Evolutionary conservation across 2,329 filamentous ascomycete genomes (phyloP), one percentile per base, ranked within the genome.

Genomic region (Fusarium sp.): DNA sequence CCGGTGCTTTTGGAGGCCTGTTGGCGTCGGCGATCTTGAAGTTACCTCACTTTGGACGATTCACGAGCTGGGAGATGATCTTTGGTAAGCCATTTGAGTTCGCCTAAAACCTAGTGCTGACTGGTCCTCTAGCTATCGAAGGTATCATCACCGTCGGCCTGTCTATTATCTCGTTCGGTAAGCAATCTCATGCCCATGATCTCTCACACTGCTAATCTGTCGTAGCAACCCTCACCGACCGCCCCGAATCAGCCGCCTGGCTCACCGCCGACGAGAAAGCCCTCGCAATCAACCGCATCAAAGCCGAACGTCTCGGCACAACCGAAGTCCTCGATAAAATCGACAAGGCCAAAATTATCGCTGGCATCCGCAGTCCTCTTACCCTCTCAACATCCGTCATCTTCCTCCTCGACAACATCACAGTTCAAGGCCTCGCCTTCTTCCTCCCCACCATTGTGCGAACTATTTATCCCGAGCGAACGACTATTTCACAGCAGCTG

Each of bases 351-450:
- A 93, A 92, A 80, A 83, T 88, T 1, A 74, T 88, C 42, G 83
- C 84, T 7, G 92, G 91, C 11, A 89, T 93, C 70, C 85, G 89
- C 77, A 90, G 85, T 70, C 91, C 91, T 0, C 85, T 91, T 12
- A 79, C 78, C 5, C 61, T 82, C 6, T 64, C 79, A 1, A 91
- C 86, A 0, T 78, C 88, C 0, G 79, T 88, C 69, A 86, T 91
- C 69, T 91, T 91, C 80, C 79, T 91, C 2, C 84, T 92, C 62
- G 83, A 90, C 83, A 91, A 90, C 79, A 88, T 93, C 77, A 93
- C 91, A 0, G 91, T 93, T 2, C 90, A 93, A 76, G 91, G 91
- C 7, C 83, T 93, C 4, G 89, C 89, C 5, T 92, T 93, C 84
- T 94, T 93, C 80, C 81, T 87, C 0, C 91, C 91, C 0, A 93